These are phyloP conservation scores for Atractiella rhizophila DNA, from an alignment of 768 basidiomycete genomes.

Conservation along the genomic window DNA sequence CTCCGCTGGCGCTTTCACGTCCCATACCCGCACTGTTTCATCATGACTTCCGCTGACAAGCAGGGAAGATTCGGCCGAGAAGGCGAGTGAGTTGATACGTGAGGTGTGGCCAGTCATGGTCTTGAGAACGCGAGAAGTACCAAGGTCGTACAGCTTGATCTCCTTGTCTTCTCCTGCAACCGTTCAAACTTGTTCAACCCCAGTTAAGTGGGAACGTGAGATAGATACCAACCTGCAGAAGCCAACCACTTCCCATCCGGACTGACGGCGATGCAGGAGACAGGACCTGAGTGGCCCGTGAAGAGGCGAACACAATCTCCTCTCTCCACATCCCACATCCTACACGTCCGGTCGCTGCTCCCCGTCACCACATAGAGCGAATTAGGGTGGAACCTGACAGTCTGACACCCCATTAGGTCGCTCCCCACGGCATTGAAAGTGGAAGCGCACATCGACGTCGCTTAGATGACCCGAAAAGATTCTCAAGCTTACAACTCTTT, in stretches of 20 bases:
- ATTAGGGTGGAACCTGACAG: slow-evolving; percentile 88
- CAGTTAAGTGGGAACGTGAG: too few species aligned
- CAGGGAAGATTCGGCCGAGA: slow-evolving; percentile 70
- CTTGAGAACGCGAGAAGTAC: slow-evolving; percentile 79
- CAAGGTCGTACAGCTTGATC: slow-evolving; percentile 89
- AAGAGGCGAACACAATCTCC: slow-evolving; percentile 85
- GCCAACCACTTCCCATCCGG: slow-evolving; percentile 87
- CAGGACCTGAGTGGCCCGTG: slow-evolving; percentile 71
- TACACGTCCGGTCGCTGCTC: slow-evolving; percentile 82
- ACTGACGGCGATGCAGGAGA: slow-evolving; percentile 64
- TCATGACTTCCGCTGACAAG: slow-evolving; percentile 79
- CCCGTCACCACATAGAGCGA: slow-evolving; percentile 91
- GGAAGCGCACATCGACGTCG: slow-evolving; percentile 67
- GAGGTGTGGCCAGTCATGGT: slow-evolving; percentile 85
- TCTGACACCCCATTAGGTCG: too few species aligned
- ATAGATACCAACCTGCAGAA: slow-evolving; percentile 47
- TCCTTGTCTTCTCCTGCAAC: slow-evolving; percentile 73
- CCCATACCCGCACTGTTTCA: slow-evolving; percentile 97
- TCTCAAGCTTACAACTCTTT: slow-evolving; percentile 56
- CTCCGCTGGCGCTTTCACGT: slow-evolving; percentile 23
- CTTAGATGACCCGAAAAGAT: slow-evolving; percentile 89
- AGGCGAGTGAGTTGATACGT: slow-evolving; percentile 68
- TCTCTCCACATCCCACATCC: slow-evolving; percentile 93
- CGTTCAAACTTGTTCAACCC: too few species aligned
- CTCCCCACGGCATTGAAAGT: too few species aligned